phyloP scores from a whole-genome alignment of 2,329 filamentous ascomycete genomes.

The Colletotrichum acutatum region DNA sequence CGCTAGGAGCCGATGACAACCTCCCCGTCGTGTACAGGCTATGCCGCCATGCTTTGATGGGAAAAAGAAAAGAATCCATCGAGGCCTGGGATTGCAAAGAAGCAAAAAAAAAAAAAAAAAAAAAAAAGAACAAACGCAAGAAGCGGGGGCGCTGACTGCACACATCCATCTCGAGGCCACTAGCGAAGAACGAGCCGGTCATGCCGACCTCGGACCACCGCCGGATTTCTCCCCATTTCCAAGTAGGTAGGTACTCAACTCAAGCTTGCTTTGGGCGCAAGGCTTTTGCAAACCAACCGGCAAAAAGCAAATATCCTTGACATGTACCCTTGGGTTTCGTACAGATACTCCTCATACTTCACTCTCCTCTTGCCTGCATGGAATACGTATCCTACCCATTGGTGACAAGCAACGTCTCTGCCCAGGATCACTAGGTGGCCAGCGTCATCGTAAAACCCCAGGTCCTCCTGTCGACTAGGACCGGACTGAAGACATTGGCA shows the following conservation, averaged over 20 bases:
- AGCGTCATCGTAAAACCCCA: background rate
- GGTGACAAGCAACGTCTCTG: background rate
- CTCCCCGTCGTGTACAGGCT: conserved; percentile 4
- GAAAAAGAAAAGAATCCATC: background rate
- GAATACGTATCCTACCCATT: background rate
- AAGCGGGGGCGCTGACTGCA: background rate
- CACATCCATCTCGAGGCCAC: background rate
- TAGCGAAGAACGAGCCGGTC: background rate
- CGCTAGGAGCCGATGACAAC: conserved; percentile 22
- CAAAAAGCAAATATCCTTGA: background rate
- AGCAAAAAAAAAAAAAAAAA: background rate
- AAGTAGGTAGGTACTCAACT: background rate
- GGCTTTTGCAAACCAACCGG: background rate
- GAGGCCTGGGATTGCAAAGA: background rate
- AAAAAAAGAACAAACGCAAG: background rate
- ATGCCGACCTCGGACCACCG: conserved; percentile 25
- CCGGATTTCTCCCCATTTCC: conserved; percentile 2
- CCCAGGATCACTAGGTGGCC: background rate
- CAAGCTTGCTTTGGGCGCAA: background rate
- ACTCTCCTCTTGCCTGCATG: background rate
- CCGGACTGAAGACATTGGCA: conserved; percentile 19
- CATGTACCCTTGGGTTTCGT: background rate
- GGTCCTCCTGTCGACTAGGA: background rate
- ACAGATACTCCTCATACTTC: background rate
- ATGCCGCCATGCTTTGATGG: background rate